Percentiles rank a stretch among this genome's conserved stretches.
Evolutionary conservation across 2,329 filamentous ascomycete genomes (phyloP).

Genomic region (Hypoxylon sp.): DNA sequence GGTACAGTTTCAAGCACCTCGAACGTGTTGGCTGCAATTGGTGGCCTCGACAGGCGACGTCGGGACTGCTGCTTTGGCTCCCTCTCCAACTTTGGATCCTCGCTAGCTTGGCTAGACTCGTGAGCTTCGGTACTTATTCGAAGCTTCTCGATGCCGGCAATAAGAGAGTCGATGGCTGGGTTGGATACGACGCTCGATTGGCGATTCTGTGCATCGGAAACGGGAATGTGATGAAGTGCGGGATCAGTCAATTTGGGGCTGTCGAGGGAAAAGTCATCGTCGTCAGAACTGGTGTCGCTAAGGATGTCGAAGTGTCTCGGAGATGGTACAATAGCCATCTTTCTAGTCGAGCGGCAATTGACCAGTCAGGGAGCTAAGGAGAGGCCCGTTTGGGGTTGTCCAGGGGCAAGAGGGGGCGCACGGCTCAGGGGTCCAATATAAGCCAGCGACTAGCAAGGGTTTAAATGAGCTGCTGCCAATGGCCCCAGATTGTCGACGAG

Average conservation of each 20-base stretch:
- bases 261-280: conserved; percentile 33
- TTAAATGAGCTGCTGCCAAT: conserved; percentile 31
- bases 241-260: conserved; percentile 24
- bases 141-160: conserved; percentile 46
- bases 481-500: conserved; percentile 4
- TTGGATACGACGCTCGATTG: conserved; percentile 28
- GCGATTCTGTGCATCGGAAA: conserved; percentile 44
- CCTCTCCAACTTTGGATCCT: conserved; percentile 20
- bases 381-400: conserved; percentile 29
- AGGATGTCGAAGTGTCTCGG: conserved; percentile 38
- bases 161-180: conserved; percentile 44
- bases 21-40: conserved; percentile 41
- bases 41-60: conserved; percentile 37
- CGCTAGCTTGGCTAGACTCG: conserved; percentile 26
- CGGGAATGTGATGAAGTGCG: conserved; percentile 43
- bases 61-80: conserved; percentile 33
- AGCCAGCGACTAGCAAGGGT: too few species aligned
- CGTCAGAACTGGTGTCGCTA: conserved; percentile 39
- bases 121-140: conserved; percentile 34
- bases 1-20: conserved; percentile 43
- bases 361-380: conserved; percentile 29
- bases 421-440: conserved; percentile 31
- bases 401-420: too few species aligned
- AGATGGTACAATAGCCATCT: conserved; percentile 39
- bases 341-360: conserved; percentile 33